A percentile compares a stretch with the other conserved stretches of the same genome.
Conservation (phyloP, 208 protist genomes). For the Entamoeba histolytica region DNA sequence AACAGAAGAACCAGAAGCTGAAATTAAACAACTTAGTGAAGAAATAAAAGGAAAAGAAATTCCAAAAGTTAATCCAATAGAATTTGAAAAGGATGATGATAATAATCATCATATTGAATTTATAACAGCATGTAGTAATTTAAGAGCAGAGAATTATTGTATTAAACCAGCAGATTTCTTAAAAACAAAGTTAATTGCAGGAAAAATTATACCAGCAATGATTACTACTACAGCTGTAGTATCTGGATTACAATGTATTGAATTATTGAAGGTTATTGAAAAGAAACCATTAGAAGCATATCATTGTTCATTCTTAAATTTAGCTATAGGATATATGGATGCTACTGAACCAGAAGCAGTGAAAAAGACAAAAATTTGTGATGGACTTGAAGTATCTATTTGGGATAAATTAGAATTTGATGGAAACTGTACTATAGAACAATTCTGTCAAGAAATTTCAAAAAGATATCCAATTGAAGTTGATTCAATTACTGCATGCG, state of each 20-base stretch:
- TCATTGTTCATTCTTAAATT: constrained; percentile 17
- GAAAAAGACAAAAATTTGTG: background rate
- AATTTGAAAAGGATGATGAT: constrained; percentile 70
- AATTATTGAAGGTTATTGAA: constrained; percentile 76
- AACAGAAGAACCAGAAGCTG: background rate
- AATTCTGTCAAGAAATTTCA: background rate
- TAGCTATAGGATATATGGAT: constrained; percentile 20
- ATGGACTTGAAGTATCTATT: background rate
- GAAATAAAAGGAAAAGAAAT: background rate
- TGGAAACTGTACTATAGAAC: background rate
- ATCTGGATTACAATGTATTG: constrained; percentile 77
- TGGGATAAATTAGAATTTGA: background rate
- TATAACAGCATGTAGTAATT: constrained; percentile 59
- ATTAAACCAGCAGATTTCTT: constrained; percentile 55
- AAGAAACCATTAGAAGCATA: background rate
- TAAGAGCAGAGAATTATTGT: constrained; percentile 60
- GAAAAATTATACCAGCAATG: constrained; percentile 98
- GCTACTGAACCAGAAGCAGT: constrained; percentile 12
- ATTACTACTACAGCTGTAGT: constrained; percentile 96
- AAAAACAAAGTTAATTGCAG: constrained; percentile 58
- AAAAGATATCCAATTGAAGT: background rate
- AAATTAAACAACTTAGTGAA: background rate
- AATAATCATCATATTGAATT: constrained; percentile 70
- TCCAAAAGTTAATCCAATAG: constrained; percentile 36
- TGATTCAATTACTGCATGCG: background rate